Conservation (phyloP, 2,329 filamentous ascomycete genomes). For the Paracoccidioides brasiliensis region DNA sequence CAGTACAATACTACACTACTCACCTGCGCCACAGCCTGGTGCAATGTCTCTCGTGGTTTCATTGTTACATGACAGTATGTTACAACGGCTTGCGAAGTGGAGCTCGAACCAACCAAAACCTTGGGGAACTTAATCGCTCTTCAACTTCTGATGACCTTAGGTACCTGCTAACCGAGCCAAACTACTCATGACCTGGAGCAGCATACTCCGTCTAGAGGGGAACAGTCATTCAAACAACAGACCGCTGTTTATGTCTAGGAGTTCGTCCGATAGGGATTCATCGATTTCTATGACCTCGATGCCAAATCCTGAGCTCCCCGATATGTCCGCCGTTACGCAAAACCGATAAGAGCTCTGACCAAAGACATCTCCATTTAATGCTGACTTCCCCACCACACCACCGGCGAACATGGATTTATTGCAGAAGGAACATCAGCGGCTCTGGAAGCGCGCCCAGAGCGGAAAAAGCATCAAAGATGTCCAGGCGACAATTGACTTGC, state of each 20-base stretch:
- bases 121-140: too few relatives aligned
- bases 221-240: neutral
- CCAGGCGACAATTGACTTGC: slow-evolving; percentile 66
- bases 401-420: slow-evolving; percentile 45
- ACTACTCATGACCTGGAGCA: neutral
- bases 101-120: too few relatives aligned
- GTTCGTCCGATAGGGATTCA: neutral
- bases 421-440: slow-evolving; percentile 59
- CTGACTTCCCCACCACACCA: neutral
- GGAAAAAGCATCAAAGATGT: slow-evolving; percentile 63
- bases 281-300: neutral
- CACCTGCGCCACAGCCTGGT: neutral
- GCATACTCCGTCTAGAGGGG: neutral
- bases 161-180: too few relatives aligned
- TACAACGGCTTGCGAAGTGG: neutral
- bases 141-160: too few relatives aligned
- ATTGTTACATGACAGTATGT: neutral
- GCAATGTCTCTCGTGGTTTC: neutral
- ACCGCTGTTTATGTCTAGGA: neutral
- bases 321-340: neutral
- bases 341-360: slow-evolving; percentile 7
- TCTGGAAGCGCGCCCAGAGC: slow-evolving; percentile 56
- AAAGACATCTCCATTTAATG: slow-evolving; percentile 17
- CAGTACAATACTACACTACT: too few relatives aligned
- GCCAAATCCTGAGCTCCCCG: neutral